A percentile compares a stretch with the other conserved stretches of the same genome.
phyloP scores from a whole-genome alignment of 306 rosid genomes.

The Comarum palustre region DNA sequence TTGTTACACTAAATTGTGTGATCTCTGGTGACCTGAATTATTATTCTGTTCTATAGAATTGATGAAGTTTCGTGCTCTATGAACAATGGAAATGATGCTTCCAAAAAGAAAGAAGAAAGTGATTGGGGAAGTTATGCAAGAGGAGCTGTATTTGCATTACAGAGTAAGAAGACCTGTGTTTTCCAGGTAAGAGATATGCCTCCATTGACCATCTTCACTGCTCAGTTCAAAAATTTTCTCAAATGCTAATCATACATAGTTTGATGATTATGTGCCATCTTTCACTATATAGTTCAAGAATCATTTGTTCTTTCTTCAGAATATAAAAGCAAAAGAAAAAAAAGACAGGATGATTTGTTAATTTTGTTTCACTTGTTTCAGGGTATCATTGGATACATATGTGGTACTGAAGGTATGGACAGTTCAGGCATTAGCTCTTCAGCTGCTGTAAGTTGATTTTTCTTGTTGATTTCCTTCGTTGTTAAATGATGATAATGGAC shows the following conservation, averaged over 20 bases:
- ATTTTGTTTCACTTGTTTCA: constrained; percentile 35
- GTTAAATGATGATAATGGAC: constrained; percentile 20
- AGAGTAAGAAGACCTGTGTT: constrained; percentile 47
- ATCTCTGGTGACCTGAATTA: constrained; percentile 19
- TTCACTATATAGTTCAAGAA: not conserved
- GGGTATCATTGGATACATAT: constrained; percentile 78
- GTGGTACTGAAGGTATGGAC: constrained; percentile 80
- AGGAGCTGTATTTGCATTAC: constrained; percentile 80
- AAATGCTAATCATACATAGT: not conserved
- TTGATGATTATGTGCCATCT: constrained; percentile 7
- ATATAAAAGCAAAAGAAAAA: not conserved
- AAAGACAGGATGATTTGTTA: constrained; percentile 11
- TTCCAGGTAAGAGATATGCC: constrained; percentile 49
- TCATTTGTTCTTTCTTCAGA: constrained; percentile 14
- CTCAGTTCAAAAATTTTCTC: constrained; percentile 4
- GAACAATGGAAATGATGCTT: constrained; percentile 35
- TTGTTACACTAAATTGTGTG: constrained; percentile 10
- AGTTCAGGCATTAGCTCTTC: constrained; percentile 97
- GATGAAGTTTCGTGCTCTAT: constrained; percentile 54
- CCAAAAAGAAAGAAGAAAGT: constrained; percentile 50
- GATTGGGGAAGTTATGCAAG: constrained; percentile 91
- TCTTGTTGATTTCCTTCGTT: constrained; percentile 23
- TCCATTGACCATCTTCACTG: constrained; percentile 12
- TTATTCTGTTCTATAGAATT: constrained; percentile 43
- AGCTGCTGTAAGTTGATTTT: constrained; percentile 75